phyloP scores from a whole-genome alignment of 305 asterid species.

The Fraxinus sp. region DNA sequence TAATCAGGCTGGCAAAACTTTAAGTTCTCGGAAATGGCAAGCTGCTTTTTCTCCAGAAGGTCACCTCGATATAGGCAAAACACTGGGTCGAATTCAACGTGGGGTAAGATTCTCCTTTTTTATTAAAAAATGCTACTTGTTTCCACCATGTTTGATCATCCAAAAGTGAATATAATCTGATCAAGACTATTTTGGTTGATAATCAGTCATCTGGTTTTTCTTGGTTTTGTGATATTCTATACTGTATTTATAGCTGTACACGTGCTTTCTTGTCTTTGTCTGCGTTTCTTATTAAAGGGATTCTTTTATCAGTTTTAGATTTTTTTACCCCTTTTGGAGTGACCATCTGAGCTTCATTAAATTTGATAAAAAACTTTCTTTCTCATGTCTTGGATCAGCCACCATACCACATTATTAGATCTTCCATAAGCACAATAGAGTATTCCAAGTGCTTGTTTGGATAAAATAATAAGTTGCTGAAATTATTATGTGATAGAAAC shows the following conservation, averaged over 20 bases:
- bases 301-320: conserved; percentile 3
- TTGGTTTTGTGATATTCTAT: neutral
- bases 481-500: neutral
- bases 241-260: neutral
- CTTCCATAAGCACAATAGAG: neutral
- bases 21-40: conserved; percentile 78
- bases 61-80: conserved; percentile 72
- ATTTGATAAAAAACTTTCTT: neutral
- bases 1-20: conserved; percentile 76
- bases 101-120: conserved; percentile 59
- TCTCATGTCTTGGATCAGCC: conserved; percentile 12
- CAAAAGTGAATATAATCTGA: conserved; percentile 3
- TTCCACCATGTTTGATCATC: conserved; percentile 14
- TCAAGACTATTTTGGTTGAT: neutral
- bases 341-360: conserved; percentile 5
- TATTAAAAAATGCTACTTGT: conserved; percentile 22
- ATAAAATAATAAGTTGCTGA: neutral
- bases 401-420: neutral
- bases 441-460: neutral
- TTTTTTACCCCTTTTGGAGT: conserved; percentile 9
- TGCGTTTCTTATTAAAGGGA: conserved; percentile 11
- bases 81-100: conserved; percentile 73
- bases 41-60: conserved; percentile 77
- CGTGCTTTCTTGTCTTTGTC: conserved; percentile 9
- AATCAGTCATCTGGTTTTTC: conserved; percentile 9